phyloP scores from a whole-genome alignment of 441 rosid genomes.

The Jatropha podagrica region DNA sequence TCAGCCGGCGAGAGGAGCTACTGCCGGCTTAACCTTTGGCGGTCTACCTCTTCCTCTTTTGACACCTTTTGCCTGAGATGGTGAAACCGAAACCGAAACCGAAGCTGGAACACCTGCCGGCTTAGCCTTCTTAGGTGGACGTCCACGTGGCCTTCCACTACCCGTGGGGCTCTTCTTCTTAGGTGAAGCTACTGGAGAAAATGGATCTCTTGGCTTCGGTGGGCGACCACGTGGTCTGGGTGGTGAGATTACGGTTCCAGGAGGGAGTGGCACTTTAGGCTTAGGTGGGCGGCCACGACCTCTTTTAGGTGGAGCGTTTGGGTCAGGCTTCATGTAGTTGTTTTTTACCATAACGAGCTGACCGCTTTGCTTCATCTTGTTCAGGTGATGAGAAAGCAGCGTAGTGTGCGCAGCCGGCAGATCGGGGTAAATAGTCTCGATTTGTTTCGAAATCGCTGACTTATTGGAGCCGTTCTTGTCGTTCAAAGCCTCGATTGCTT shows the following conservation, averaged over 20 bases:
- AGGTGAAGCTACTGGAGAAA: constrained; percentile 28
- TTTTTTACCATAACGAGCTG: constrained; percentile 55
- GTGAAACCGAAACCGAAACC: not conserved
- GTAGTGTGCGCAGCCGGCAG: constrained; percentile 60
- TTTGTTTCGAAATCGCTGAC: constrained; percentile 52
- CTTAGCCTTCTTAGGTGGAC: constrained; percentile 61
- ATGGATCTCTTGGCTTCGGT: constrained; percentile 54
- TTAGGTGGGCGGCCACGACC: constrained; percentile 91
- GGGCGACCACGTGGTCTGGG: constrained; percentile 79
- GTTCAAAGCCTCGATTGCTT: constrained; percentile 58
- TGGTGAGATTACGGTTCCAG: constrained; percentile 32
- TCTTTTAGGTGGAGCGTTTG: constrained; percentile 62
- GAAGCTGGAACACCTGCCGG: constrained; percentile 19
- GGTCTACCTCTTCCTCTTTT: constrained; percentile 84
- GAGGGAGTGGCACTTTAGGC: constrained; percentile 36
- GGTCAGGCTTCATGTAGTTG: constrained; percentile 67
- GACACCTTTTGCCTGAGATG: constrained; percentile 21
- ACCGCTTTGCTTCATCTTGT: constrained; percentile 57
- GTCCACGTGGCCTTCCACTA: constrained; percentile 61
- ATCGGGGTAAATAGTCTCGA: constrained; percentile 48
- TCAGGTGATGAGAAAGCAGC: constrained; percentile 57
- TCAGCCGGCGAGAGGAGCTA: constrained; percentile 45
- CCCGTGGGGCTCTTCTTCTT: constrained; percentile 26
- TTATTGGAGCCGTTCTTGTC: constrained; percentile 53
- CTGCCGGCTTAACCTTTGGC: constrained; percentile 64